These are phyloP conservation scores for Apiotrichum siamense DNA, from an alignment of 1,284 basidiomycete genomes.

Conservation along the genomic window DNA sequence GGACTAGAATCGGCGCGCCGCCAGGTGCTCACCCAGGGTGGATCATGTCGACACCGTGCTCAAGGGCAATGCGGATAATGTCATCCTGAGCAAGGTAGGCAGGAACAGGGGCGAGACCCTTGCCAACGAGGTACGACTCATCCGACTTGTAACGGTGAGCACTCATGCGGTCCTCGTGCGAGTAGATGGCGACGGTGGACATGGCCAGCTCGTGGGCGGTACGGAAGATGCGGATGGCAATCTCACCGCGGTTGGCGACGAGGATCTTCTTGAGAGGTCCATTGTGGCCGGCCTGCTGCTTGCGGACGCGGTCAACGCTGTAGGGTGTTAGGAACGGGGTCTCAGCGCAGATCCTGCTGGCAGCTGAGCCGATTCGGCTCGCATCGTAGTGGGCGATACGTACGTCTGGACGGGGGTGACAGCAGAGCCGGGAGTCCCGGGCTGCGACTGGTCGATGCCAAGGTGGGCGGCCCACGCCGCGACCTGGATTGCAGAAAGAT, in stretches of 20 bases:
- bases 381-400: slow-evolving; percentile 21
- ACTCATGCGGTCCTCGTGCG: slow-evolving; percentile 89
- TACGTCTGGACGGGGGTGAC: slow-evolving; percentile 32
- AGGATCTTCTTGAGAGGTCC: slow-evolving; percentile 89
- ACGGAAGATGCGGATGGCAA: slow-evolving; percentile 97
- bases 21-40: slow-evolving; percentile 71
- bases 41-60: slow-evolving; percentile 99
- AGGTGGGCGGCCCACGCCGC: slow-evolving; percentile 41
- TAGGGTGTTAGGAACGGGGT: not conserved
- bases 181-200: slow-evolving; percentile 99
- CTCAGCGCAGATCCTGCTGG: not conserved
- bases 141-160: slow-evolving; percentile 99
- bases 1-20: slow-evolving; percentile 1
- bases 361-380: not conserved
- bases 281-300: slow-evolving; percentile 82
- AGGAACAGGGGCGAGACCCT: slow-evolving; percentile 87
- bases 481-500: slow-evolving; percentile 21
- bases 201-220: slow-evolving; percentile 98
- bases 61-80: slow-evolving; percentile 88
- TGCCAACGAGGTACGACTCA: slow-evolving; percentile 97
- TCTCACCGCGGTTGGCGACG: slow-evolving; percentile 97
- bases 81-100: slow-evolving; percentile 98
- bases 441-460: slow-evolving; percentile 29
- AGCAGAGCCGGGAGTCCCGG: slow-evolving; percentile 28
- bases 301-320: slow-evolving; percentile 83